phyloP scores from a whole-genome alignment of 2,329 filamentous ascomycete genomes.

The Parastagonospora nodorum region DNA sequence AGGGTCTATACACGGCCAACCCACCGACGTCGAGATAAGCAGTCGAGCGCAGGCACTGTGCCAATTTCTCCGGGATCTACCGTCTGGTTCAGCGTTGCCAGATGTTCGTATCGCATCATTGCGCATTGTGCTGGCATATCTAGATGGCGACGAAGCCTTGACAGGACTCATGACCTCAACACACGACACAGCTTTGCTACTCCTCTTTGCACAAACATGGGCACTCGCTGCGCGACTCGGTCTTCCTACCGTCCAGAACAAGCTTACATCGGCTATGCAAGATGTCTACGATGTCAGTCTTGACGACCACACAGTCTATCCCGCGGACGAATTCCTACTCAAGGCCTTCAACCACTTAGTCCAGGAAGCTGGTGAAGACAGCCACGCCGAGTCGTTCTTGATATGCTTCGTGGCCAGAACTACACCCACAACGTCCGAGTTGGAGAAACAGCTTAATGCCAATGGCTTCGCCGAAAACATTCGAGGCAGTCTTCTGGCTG shows the following conservation, averaged over 20 bases:
- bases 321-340: not conserved
- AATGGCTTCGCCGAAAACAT: not conserved
- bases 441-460: not conserved
- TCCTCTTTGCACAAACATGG: slow-evolving; percentile 12
- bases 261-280: slow-evolving; percentile 2
- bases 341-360: not conserved
- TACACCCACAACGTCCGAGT: not conserved
- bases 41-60: slow-evolving; percentile 1
- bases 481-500: not conserved
- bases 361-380: not conserved
- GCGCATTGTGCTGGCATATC: slow-evolving; percentile 1
- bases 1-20: not conserved
- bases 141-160: not conserved
- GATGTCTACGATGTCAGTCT: not conserved
- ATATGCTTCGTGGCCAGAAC: slow-evolving; percentile 7
- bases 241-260: slow-evolving; percentile 8
- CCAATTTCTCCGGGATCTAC: not conserved
- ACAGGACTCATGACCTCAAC: not conserved
- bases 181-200: not conserved
- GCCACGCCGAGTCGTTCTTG: slow-evolving; percentile 12
- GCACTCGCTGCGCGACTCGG: slow-evolving; percentile 7
- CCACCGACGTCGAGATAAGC: not conserved
- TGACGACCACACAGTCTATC: too few species aligned
- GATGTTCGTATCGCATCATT: not conserved
- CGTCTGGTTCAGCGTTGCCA: not conserved